Conservation (phyloP, 345 rosid species). For the Geranium brycei region DNA sequence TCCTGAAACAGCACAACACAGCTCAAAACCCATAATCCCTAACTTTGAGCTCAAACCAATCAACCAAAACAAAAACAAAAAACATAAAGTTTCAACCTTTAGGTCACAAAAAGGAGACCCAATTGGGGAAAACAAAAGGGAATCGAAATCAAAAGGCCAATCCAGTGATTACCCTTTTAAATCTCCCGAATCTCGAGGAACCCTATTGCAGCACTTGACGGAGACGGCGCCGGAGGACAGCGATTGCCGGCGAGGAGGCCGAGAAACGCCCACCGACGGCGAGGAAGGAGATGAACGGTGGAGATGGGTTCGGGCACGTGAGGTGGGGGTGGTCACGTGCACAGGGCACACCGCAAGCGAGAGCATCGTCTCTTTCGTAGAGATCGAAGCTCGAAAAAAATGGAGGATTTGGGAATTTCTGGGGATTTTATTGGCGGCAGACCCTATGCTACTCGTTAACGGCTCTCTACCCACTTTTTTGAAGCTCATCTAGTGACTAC, state of each 20-base stretch:
- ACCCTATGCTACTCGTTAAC: too few relatives aligned
- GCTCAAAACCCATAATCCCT: too few relatives aligned
- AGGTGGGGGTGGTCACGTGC: constrained; percentile 13
- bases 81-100: not conserved
- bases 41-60: too few relatives aligned
- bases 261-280: not conserved
- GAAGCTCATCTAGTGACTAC: too few relatives aligned
- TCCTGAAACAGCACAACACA: constrained; percentile 18
- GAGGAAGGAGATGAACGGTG: not conserved
- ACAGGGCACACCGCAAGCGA: constrained; percentile 7
- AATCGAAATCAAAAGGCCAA: not conserved
- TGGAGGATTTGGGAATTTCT: not conserved
- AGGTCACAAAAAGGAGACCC: not conserved
- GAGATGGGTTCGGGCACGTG: constrained; percentile 7
- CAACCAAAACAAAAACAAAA: not conserved
- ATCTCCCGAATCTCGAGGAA: constrained; percentile 35
- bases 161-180: constrained; percentile 39
- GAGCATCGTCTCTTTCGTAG: constrained; percentile 18
- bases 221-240: constrained; percentile 3
- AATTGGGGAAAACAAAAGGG: not conserved
- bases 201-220: constrained; percentile 6
- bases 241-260: constrained; percentile 10
- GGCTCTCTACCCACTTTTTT: too few relatives aligned
- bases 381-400: not conserved
- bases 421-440: not conserved